Conservation (phyloP, 345 rosid genomes). For the Schrenkiella parvula region DNA sequence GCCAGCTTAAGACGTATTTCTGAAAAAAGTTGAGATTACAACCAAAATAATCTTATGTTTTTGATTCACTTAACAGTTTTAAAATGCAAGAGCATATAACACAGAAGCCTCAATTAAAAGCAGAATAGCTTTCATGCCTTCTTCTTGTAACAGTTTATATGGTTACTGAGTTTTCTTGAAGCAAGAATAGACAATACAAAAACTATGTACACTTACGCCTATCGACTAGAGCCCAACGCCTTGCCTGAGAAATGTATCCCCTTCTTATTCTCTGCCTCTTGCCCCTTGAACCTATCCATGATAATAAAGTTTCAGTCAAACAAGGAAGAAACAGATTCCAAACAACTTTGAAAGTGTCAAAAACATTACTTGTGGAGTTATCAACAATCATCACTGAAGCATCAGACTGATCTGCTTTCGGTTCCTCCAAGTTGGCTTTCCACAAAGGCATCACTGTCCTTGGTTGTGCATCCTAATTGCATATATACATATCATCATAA, state of each 20-base stretch:
- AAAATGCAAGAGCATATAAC: no score
- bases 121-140: not conserved
- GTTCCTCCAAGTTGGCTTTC: slow-evolving; percentile 84
- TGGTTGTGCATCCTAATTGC: slow-evolving; percentile 80
- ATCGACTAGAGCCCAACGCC: slow-evolving; percentile 59
- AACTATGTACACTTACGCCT: slow-evolving; percentile 63
- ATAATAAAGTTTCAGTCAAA: slow-evolving; percentile 43
- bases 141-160: not conserved
- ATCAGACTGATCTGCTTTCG: slow-evolving; percentile 59
- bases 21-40: slow-evolving; percentile 26
- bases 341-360: not conserved
- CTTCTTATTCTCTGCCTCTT: slow-evolving; percentile 56
- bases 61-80: no score
- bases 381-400: slow-evolving; percentile 71
- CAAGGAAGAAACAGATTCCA: not conserved
- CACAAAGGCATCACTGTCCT: slow-evolving; percentile 68
- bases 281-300: slow-evolving; percentile 65
- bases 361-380: slow-evolving; percentile 57
- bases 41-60: not conserved
- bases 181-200: not conserved
- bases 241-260: slow-evolving; percentile 36
- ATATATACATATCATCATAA: not conserved
- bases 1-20: slow-evolving; percentile 75
- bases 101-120: not conserved
- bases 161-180: not conserved